Conservation (phyloP, 768 basidiomycete genomes). For the Pholiota conissans region DNA sequence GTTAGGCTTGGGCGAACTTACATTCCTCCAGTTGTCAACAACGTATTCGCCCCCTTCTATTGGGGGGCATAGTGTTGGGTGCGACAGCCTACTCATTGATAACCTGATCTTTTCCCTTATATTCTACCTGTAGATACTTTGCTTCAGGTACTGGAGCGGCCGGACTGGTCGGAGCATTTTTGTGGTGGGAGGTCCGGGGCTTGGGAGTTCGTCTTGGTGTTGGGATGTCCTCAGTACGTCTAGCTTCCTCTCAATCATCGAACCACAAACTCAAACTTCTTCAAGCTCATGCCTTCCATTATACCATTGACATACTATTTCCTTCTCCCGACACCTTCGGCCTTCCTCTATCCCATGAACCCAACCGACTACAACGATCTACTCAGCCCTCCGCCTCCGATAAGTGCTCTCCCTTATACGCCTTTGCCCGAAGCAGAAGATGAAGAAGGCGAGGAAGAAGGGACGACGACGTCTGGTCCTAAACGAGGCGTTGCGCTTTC, state of each 20-base stretch:
- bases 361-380: constrained; percentile 38
- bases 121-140: constrained; percentile 62
- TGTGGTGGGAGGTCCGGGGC: constrained; percentile 93
- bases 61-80: constrained; percentile 83
- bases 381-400: constrained; percentile 24
- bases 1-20: constrained; percentile 88
- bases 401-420: constrained; percentile 40
- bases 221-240: constrained; percentile 74
- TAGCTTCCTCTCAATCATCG: background rate
- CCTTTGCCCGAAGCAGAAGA: constrained; percentile 44
- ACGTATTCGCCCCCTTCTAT: constrained; percentile 68
- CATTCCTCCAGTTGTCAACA: constrained; percentile 91
- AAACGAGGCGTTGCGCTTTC: constrained; percentile 57
- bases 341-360: constrained; percentile 45
- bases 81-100: constrained; percentile 14
- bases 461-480: constrained; percentile 29
- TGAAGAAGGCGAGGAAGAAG: constrained; percentile 42
- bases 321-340: constrained; percentile 65
- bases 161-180: constrained; percentile 85
- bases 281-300: constrained; percentile 76
- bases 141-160: constrained; percentile 94
- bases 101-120: background rate
- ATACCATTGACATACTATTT: constrained; percentile 78
- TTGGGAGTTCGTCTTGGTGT: constrained; percentile 85
- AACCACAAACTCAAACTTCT: constrained; percentile 2